A percentile compares a stretch with the other conserved stretches of the same genome.
Conservation (phyloP, 2,329 filamentous ascomycete species). For the Aspergillus sclerotialis region DNA sequence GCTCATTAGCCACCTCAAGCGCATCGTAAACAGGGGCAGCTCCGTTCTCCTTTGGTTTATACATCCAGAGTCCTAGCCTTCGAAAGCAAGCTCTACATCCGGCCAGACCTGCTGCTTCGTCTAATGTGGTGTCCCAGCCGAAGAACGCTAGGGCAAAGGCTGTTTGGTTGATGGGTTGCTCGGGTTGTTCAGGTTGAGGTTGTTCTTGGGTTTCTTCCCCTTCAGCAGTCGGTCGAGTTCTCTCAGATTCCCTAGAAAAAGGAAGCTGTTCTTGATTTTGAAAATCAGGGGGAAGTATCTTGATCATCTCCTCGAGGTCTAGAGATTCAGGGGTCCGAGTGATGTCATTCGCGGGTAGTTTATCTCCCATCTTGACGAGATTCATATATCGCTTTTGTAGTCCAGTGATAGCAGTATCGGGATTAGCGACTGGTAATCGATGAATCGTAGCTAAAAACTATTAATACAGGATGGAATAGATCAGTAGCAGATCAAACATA, state of each 20-base stretch:
- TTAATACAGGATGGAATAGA: too few species aligned
- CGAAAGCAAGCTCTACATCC: constrained; percentile 82
- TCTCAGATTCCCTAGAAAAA: constrained; percentile 13
- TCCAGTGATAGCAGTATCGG: constrained; percentile 50
- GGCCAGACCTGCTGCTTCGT: constrained; percentile 53
- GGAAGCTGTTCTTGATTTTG: constrained; percentile 4
- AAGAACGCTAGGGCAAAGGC: constrained; percentile 64
- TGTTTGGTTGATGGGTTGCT: constrained; percentile 45
- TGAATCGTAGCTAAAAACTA: constrained; percentile 56
- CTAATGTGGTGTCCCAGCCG: constrained; percentile 60
- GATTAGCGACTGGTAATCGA: constrained; percentile 58
- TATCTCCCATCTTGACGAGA: constrained; percentile 31
- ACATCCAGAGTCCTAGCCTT: constrained; percentile 89
- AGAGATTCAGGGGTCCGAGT: constrained; percentile 26
- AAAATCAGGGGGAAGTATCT: constrained; percentile 22
- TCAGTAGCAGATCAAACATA: constrained; percentile 31
- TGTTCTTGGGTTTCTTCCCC: constrained; percentile 2
- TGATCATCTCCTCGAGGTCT: constrained; percentile 23
- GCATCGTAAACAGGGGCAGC: constrained; percentile 34
- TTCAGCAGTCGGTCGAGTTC: not conserved
- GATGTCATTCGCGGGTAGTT: constrained; percentile 24
- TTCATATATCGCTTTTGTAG: constrained; percentile 60
- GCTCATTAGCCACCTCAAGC: constrained; percentile 63
- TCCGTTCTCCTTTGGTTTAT: constrained; percentile 63
- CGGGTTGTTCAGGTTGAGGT: constrained; percentile 6